A percentile compares a stretch with the other conserved stretches of the same genome.
Evolutionary conservation across 2,329 filamentous ascomycete genomes (phyloP).

Genomic region (Orbilia quercus): DNA sequence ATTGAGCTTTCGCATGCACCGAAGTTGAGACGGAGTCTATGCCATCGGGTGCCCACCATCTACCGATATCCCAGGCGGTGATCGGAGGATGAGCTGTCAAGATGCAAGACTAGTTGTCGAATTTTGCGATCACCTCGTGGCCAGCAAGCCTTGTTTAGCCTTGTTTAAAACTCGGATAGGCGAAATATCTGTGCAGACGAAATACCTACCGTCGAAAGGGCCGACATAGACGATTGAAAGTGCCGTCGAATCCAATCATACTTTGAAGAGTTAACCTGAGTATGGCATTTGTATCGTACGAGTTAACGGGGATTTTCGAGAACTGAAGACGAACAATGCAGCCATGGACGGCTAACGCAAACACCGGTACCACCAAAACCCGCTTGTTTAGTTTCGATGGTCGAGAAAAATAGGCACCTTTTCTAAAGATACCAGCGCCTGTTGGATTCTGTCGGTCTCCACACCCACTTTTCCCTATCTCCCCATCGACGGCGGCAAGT

Average conservation of each 20-base stretch:
- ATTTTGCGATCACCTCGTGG: slow-evolving; percentile 3
- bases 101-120: slow-evolving; percentile 4
- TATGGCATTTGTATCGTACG: too few species aligned
- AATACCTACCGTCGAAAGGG: too few species aligned
- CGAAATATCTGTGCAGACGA: background rate
- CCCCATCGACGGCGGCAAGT: slow-evolving; percentile 5
- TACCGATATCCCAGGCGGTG: too few species aligned
- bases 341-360: background rate
- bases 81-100: slow-evolving; percentile 15
- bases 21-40: too few species aligned
- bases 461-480: slow-evolving; percentile 4
- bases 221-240: background rate
- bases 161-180: background rate
- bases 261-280: too few species aligned
- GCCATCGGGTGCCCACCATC: too few species aligned
- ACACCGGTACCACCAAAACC: background rate
- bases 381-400: background rate
- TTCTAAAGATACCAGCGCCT: slow-evolving; percentile 21
- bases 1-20: background rate
- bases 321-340: slow-evolving; percentile 6
- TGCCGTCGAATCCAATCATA: too few species aligned
- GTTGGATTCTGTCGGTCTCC: slow-evolving; percentile 14
- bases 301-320: too few species aligned
- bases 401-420: background rate
- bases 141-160: background rate